These are phyloP conservation scores for Rhizomucor pusillus DNA, from an alignment of 371 early-diverging fungal genomes.

Conservation along the genomic window DNA sequence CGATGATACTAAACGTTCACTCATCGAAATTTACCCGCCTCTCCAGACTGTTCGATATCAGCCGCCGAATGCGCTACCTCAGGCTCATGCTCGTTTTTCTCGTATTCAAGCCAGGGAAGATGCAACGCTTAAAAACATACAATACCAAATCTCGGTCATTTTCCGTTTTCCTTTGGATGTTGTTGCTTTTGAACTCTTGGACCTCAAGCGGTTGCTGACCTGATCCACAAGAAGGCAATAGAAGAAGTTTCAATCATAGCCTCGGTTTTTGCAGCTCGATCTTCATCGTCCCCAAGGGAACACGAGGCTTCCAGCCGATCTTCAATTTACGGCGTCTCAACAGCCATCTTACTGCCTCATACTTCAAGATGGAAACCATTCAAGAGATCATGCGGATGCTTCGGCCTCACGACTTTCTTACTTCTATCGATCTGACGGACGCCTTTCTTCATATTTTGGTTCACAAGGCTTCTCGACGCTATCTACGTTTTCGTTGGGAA, in stretches of 20 bases:
- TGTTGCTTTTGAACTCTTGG: constrained; percentile 4
- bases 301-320: constrained; percentile 17
- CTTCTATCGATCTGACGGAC: constrained; percentile 16
- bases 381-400: constrained; percentile 14
- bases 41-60: constrained; percentile 5
- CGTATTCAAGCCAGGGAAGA: constrained; percentile 7
- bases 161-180: constrained; percentile 13
- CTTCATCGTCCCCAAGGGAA: constrained; percentile 24
- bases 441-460: constrained; percentile 18
- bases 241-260: not conserved
- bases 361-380: constrained; percentile 30
- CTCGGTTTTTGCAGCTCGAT: constrained; percentile 17
- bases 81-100: constrained; percentile 5
- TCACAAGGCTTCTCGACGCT: constrained; percentile 13
- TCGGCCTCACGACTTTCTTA: constrained; percentile 16
- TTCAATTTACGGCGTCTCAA: constrained; percentile 26
- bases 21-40: constrained; percentile 12
- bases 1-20: constrained; percentile 4
- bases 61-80: constrained; percentile 12
- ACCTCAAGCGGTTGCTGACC: too few relatives aligned
- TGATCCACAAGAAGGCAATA: constrained; percentile 6
- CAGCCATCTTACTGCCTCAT: constrained; percentile 4
- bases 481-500: constrained; percentile 20
- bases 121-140: constrained; percentile 5
- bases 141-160: constrained; percentile 15